Base-by-base conservation (phyloP, 108 stramenopile genomes). In the Cyclotella sp. region DNA sequence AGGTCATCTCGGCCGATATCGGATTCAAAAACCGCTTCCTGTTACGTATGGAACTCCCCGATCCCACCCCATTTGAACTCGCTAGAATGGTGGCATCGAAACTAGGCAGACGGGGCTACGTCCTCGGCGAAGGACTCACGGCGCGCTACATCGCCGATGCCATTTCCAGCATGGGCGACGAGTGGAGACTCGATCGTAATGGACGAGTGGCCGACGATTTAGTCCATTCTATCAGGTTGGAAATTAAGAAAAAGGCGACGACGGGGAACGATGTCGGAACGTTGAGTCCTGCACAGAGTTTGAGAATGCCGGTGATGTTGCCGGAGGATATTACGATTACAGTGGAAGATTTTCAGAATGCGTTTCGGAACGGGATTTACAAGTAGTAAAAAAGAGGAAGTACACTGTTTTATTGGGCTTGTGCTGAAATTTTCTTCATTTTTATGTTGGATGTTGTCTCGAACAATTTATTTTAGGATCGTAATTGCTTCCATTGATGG, bases 311-410 rank as follows among this genome's bases (percentile, higher is more conserved):
- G 12, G 78, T 90, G 15, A 75, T 84, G 24, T 71, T 81, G 43
- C 92, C 92, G 26, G 92, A 93, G 67, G 94, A 95, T 81, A 77
- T 95, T 16, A 84, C 87, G 67, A 86, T 95, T 49, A 93, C 91
- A 9, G 91, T 93, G 75, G 94, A 95, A 81, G 94, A 95, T 78
- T 86, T 95, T 55, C 91, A 95, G 64, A 92, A 92, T 87, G 94
- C 94, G 3, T 90, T 95, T 79, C 86, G 91, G 15, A 93, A 91
- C 81, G 93, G 93, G 26, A 81, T 94, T 84, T 94, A 70, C 34
- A 34, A 34, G 34, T 34, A 34, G 34, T 34, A 34, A 34, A 34
- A 34, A 34, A 6, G 34, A 34, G 34, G 34, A 34, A 34, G 4
- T 6, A 34, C 2, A 34, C 34, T 34, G 34, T 34, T 34, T 6